Percentiles rank a stretch among this genome's conserved stretches.
Evolutionary conservation across 192 early-diverging fungal species (phyloP).

Genomic region (Mortierella antarctica): DNA sequence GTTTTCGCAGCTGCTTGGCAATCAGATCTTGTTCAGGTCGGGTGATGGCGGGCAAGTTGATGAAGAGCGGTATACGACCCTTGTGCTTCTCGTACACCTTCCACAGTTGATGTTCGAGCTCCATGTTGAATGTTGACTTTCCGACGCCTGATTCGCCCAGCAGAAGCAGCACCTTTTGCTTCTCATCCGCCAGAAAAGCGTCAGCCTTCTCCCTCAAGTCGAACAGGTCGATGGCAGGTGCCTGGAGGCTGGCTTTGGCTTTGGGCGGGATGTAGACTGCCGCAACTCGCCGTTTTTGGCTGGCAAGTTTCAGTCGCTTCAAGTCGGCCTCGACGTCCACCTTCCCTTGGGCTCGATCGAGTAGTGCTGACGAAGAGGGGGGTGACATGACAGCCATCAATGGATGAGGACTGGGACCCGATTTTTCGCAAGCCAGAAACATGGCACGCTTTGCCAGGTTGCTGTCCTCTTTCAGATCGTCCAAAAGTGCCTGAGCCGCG

Average conservation of each 20-base stretch:
- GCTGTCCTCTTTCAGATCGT: too few species aligned
- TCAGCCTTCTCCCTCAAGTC: background rate
- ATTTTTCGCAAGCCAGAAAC: too few species aligned
- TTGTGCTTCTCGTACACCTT: background rate
- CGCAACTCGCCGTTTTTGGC: background rate
- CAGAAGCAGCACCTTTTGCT: background rate
- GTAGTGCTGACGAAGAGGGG: too few species aligned
- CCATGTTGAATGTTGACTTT: conserved; percentile 5
- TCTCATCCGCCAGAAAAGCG: background rate
- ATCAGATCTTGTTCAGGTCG: conserved; percentile 5
- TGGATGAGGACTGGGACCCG: too few species aligned
- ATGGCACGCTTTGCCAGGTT: too few species aligned
- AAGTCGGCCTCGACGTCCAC: background rate
- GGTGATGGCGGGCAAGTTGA: conserved; percentile 4
- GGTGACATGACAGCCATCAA: too few species aligned
- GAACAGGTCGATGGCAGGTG: background rate
- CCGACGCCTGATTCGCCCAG: conserved; percentile 2
- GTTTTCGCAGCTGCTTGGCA: background rate
- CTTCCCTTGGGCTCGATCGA: too few species aligned
- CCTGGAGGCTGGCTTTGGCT: background rate
- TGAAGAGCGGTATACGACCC: conserved; percentile 7
- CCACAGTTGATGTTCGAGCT: background rate
- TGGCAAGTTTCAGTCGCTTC: background rate
- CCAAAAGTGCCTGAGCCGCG: too few species aligned
- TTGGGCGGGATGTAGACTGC: conserved; percentile 1